Conservation (phyloP, 176 grass and related monocot genomes). For the Hsuehochloa calcarea region DNA sequence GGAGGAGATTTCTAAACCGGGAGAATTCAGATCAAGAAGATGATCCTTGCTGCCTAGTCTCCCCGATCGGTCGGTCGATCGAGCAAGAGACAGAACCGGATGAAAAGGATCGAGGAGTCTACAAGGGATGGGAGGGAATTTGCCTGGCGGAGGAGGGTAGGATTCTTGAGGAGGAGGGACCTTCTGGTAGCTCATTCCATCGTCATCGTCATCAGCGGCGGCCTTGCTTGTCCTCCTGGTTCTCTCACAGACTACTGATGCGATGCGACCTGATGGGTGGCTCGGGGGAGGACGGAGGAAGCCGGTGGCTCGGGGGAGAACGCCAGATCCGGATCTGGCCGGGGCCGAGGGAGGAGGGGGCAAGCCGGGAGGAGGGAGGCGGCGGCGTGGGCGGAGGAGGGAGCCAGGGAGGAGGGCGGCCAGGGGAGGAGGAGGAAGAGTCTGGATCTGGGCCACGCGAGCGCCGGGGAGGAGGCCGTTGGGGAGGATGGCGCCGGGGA, state of each 20-base stretch:
- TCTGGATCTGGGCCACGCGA: too few relatives aligned
- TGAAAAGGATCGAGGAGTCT: background rate
- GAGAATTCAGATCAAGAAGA: background rate
- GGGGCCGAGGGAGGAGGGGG: too few relatives aligned
- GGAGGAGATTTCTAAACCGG: too few relatives aligned
- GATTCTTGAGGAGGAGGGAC: slow-evolving; percentile 37
- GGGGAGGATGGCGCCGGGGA: too few relatives aligned
- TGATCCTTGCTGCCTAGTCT: background rate
- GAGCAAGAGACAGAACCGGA: background rate
- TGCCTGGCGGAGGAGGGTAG: slow-evolving; percentile 53
- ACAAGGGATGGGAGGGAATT: background rate
- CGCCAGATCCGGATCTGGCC: too few relatives aligned
- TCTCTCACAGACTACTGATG: background rate
- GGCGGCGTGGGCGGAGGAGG: fast-evolving
- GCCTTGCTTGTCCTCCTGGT: background rate
- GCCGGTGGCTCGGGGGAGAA: too few relatives aligned
- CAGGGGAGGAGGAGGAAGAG: too few relatives aligned
- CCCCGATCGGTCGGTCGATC: background rate
- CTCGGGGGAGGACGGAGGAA: too few relatives aligned
- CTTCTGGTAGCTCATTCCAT: slow-evolving; percentile 58
- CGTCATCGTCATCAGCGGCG: background rate
- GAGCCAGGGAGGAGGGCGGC: too few relatives aligned
- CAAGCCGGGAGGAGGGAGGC: too few relatives aligned
- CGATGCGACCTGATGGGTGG: background rate
- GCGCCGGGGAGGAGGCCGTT: too few relatives aligned